Percentiles rank a stretch among this genome's conserved stretches.
Conservation (phyloP, 225 moss, liverwort and hornwort species). For the Rhytidiadelphus loreus region DNA sequence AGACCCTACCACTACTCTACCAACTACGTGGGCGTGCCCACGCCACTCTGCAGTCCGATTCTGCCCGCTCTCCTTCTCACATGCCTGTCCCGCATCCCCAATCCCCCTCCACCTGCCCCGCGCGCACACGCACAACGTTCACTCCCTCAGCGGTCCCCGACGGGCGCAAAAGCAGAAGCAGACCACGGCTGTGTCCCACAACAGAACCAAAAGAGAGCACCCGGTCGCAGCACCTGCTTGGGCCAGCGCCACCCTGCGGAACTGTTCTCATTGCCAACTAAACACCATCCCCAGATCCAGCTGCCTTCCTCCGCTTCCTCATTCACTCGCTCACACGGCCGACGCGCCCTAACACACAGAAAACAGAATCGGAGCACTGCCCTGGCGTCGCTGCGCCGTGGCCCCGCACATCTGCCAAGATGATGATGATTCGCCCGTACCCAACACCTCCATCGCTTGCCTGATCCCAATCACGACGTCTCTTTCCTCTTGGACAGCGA, state of each 20-base stretch:
- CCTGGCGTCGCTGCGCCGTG: background rate
- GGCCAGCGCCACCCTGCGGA: conserved; percentile 11
- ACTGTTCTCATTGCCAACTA: conserved; percentile 10
- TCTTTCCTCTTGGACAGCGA: background rate
- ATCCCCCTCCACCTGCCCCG: background rate
- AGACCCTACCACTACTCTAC: conserved; percentile 31
- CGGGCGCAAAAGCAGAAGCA: background rate
- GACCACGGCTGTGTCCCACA: background rate
- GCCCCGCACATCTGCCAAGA: background rate
- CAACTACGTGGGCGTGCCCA: background rate
- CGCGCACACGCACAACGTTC: background rate
- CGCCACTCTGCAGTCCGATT: background rate
- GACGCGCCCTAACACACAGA: background rate
- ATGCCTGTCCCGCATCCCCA: conserved; percentile 7
- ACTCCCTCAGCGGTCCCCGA: background rate
- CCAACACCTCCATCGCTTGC: conserved; percentile 8
- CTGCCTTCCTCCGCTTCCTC: conserved; percentile 17
- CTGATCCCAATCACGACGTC: background rate
- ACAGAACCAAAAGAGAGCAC: background rate
- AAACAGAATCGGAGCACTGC: background rate
- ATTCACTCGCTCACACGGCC: background rate
- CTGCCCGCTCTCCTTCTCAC: conserved; percentile 4
- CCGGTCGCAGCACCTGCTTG: conserved; percentile 6
- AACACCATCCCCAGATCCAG: conserved; percentile 18
- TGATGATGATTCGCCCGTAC: background rate